phyloP scores from a whole-genome alignment of 257 asterid species.

The Solanum peruvianum region DNA sequence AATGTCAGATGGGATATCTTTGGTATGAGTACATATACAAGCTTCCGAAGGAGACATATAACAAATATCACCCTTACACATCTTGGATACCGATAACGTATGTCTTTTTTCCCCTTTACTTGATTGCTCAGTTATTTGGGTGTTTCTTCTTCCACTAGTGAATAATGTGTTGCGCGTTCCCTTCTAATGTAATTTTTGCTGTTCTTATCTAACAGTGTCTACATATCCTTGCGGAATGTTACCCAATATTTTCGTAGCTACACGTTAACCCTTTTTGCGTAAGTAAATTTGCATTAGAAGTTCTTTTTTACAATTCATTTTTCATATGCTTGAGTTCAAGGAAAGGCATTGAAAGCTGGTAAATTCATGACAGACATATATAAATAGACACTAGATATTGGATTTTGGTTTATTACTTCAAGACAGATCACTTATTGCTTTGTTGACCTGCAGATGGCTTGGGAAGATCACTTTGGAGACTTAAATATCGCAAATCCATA shows the following conservation, averaged over 20 bases:
- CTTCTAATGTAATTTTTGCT: background rate
- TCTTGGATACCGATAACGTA: conserved; percentile 96
- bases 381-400: background rate
- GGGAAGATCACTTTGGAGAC: conserved; percentile 93
- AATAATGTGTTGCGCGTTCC: background rate
- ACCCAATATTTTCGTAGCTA: conserved; percentile 81
- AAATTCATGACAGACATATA: background rate
- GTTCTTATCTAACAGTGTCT: conserved; percentile 42
- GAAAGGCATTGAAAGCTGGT: background rate
- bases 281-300: conserved; percentile 20
- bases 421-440: background rate
- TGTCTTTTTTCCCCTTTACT: background rate
- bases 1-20: conserved; percentile 61
- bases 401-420: background rate
- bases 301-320: background rate
- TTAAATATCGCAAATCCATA: conserved; percentile 77
- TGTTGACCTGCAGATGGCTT: conserved; percentile 56
- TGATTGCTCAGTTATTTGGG: background rate
- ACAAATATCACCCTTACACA: conserved; percentile 91
- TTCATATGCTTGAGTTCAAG: background rate
- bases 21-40: conserved; percentile 80
- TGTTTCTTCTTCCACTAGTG: background rate
- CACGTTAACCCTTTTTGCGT: conserved; percentile 82
- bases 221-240: conserved; percentile 65
- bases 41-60: conserved; percentile 74